Percentiles rank a stretch among this genome's conserved stretches.
Conservation (phyloP, 2,329 filamentous ascomycete genomes). For the Colletotrichum shisoi region DNA sequence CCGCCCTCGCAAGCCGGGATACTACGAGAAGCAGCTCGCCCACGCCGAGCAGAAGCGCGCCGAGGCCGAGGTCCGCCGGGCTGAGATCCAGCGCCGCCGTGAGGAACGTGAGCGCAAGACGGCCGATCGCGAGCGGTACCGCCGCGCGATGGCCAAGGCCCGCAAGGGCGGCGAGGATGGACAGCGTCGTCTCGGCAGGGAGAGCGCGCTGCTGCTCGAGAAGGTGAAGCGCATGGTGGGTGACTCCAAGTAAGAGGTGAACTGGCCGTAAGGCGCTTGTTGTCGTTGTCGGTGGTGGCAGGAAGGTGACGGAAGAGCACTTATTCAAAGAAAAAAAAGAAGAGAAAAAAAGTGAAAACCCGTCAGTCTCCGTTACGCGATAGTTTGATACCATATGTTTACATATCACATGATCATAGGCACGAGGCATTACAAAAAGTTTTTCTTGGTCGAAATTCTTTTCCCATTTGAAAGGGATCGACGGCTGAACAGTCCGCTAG, state of each 20-base stretch:
- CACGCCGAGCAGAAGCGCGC: constrained; percentile 56
- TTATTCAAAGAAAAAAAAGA: too few species aligned
- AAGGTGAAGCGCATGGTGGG: constrained; percentile 78
- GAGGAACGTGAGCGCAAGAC: constrained; percentile 71
- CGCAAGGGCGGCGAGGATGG: constrained; percentile 72
- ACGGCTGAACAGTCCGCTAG: constrained; percentile 16
- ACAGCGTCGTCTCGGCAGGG: constrained; percentile 80
- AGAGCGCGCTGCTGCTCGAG: constrained; percentile 79
- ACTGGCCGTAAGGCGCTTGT: neutral
- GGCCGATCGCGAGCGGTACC: constrained; percentile 70
- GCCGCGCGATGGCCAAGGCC: constrained; percentile 76
- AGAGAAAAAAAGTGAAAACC: too few species aligned
- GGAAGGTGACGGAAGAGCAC: neutral
- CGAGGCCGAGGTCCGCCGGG: constrained; percentile 54
- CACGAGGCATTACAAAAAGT: neutral
- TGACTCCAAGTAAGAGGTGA: constrained; percentile 40
- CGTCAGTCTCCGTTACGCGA: neutral
- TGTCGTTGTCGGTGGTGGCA: neutral
- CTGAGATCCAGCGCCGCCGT: constrained; percentile 57
- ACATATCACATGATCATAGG: constrained; percentile 1
- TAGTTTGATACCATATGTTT: constrained; percentile 34
- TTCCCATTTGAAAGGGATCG: constrained; percentile 4
- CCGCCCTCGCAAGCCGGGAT: constrained; percentile 55
- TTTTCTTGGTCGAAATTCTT: constrained; percentile 4
- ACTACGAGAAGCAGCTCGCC: constrained; percentile 70